Evolutionary conservation across 2,329 filamentous ascomycete genomes (phyloP), one percentile per base, ranked within the genome.

Genomic region (Eutypella sp.): DNA sequence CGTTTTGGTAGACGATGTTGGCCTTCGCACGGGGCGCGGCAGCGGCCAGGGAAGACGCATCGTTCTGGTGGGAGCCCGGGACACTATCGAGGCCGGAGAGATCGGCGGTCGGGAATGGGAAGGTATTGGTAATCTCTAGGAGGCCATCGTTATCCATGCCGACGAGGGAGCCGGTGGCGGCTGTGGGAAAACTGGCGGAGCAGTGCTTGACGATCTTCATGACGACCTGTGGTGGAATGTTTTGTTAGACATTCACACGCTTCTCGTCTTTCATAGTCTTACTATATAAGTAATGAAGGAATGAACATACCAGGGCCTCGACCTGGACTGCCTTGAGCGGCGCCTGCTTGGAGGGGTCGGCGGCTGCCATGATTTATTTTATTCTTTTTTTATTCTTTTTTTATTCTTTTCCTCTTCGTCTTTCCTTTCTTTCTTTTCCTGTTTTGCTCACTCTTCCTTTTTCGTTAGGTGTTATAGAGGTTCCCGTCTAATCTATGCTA

Each of bases 131-230:
- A 72, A 97, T 76, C 73, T 97, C 85, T 52, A 97, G 81, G 49
- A 84, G 77, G 54, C 82, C 81, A 55, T 86, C 82, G 61, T 81
- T 81, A 69, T 97, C 92, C 88, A 97, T 91, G 59, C 93, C 93
- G 49, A 96, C 90, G 51, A 96, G 81, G 52, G 87, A 89, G 52
- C 92, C 92, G 46, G 91, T 96, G 47, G 90, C 89, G 46, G 84
- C 84, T 43, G 89, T 92, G 41, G 92, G 92, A 73, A 96, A 96
- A 45, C 81, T 79, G 61, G 87, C 81, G 47, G 89, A 86, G 74
- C 88, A 89, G 76, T 96, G 91, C 74, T 95, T 96, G 71, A 95
- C 91, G 67, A 97, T 91, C 78, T 96, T 96, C 87, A 96, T 92
- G 59, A 95, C 88, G 63, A 95, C 88, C 88, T 93, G 58, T 20